Percentiles rank a stretch among this genome's conserved stretches.
These are phyloP conservation scores for Peziza echinospora DNA, from an alignment of 495 filamentous ascomycete genomes.

Conservation along the genomic window DNA sequence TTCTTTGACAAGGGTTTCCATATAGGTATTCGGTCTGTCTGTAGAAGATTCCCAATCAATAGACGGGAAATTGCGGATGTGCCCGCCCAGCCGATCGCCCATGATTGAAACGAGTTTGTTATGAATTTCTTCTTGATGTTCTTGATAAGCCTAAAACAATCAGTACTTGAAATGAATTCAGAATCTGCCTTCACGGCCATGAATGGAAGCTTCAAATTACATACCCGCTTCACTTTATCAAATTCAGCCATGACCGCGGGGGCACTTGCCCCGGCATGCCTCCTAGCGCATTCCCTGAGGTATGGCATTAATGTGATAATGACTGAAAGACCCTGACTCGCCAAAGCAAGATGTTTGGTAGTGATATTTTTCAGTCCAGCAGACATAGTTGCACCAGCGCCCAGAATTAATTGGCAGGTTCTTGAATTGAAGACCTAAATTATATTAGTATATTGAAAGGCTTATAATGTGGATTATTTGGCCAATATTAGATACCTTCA, in stretches of 20 bases:
- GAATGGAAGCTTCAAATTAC: background rate
- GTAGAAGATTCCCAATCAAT: conserved; percentile 46
- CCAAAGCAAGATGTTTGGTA: conserved; percentile 81
- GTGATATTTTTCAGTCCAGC: conserved; percentile 92
- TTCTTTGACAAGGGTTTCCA: conserved; percentile 81
- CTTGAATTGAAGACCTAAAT: conserved; percentile 79
- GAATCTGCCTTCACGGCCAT: no score
- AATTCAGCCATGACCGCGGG: conserved; percentile 60
- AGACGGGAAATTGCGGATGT: conserved; percentile 53
- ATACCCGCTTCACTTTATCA: conserved; percentile 58
- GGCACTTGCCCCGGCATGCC: conserved; percentile 40
- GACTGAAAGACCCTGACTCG: conserved; percentile 75
- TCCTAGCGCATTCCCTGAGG: conserved; percentile 70
- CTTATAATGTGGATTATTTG: background rate
- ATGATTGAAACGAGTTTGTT: conserved; percentile 95
- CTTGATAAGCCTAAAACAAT: conserved; percentile 38
- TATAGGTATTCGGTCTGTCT: conserved; percentile 40
- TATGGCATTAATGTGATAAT: conserved; percentile 74
- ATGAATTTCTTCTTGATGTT: conserved; percentile 82
- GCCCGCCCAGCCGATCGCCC: conserved; percentile 49
- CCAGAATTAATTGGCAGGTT: conserved; percentile 80
- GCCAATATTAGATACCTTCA: conserved; percentile 9
- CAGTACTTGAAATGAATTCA: conserved; percentile 2
- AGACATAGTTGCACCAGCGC: conserved; percentile 74
- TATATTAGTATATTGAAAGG: conserved; percentile 20